Percentiles rank a stretch among this genome's conserved stretches.
Conservation (phyloP, 2,329 filamentous ascomycete species). For the Ophiostoma ulmi region DNA sequence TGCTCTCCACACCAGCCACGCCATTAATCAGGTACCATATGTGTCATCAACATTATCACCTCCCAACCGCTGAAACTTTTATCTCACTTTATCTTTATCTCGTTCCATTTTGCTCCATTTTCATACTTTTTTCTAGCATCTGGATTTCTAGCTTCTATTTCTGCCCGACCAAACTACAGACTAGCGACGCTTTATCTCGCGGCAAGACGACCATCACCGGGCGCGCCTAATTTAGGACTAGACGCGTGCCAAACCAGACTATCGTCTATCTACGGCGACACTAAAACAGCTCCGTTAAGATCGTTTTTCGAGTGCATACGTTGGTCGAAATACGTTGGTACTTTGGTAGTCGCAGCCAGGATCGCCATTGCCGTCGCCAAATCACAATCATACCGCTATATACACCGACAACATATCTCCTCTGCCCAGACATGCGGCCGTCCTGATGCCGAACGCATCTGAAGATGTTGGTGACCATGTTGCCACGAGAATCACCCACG, state of each 20-base stretch:
- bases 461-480: slow-evolving; percentile 6
- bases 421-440: slow-evolving; percentile 16
- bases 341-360: background rate
- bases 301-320: slow-evolving; percentile 4
- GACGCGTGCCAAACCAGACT: slow-evolving; percentile 16
- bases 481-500: background rate
- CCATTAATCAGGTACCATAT: slow-evolving; percentile 5
- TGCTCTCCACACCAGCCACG: background rate
- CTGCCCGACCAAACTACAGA: background rate
- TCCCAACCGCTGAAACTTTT: background rate
- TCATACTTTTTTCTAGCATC: background rate
- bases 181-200: slow-evolving; percentile 2
- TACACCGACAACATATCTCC: background rate
- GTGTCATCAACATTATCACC: slow-evolving; percentile 5
- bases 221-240: slow-evolving; percentile 17
- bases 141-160: background rate
- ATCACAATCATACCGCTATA: background rate
- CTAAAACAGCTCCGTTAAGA: background rate
- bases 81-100: background rate
- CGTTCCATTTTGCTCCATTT: background rate
- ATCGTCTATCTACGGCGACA: background rate
- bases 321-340: background rate
- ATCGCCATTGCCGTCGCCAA: background rate
- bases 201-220: background rate
- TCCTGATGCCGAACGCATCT: slow-evolving; percentile 24